phyloP scores from a whole-genome alignment of 1,284 basidiomycete species.

The Pterulicium gracile region DNA sequence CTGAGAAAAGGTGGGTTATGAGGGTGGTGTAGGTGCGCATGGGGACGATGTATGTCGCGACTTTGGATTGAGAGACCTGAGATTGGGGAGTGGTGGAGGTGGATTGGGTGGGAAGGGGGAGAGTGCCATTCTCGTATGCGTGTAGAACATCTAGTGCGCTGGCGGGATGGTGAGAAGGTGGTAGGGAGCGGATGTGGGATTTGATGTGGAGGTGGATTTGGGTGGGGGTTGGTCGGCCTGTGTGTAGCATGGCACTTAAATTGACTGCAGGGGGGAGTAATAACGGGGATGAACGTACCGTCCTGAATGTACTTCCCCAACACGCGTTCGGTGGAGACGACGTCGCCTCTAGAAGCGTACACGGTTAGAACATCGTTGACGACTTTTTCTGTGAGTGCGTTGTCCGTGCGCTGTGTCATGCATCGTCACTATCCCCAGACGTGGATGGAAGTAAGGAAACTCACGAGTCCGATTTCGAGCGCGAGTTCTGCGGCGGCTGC shows the following conservation, averaged over 20 bases:
- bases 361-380: conserved; percentile 36
- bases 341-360: conserved; percentile 38
- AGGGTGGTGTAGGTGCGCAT: conserved; percentile 55
- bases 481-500: conserved; percentile 21
- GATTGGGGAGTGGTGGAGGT: neutral
- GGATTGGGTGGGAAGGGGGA: neutral
- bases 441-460: conserved; percentile 9
- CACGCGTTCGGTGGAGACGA: conserved; percentile 32
- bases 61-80: conserved; percentile 5
- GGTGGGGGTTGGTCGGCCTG: conserved; percentile 35
- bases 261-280: too few species aligned
- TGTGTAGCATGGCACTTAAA: too few species aligned
- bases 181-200: conserved; percentile 37
- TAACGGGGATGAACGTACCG: conserved; percentile 21
- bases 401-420: conserved; percentile 24
- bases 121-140: conserved; percentile 35
- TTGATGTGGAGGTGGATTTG: conserved; percentile 64
- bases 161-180: conserved; percentile 33
- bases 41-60: conserved; percentile 42
- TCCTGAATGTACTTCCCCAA: conserved; percentile 27
- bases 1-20: conserved; percentile 51
- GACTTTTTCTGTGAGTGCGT: conserved; percentile 26
- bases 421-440: conserved; percentile 1
- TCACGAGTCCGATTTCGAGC: conserved; percentile 41
- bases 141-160: conserved; percentile 53